phyloP scores from a whole-genome alignment of 345 rosid species.

The Theobroma cacao region DNA sequence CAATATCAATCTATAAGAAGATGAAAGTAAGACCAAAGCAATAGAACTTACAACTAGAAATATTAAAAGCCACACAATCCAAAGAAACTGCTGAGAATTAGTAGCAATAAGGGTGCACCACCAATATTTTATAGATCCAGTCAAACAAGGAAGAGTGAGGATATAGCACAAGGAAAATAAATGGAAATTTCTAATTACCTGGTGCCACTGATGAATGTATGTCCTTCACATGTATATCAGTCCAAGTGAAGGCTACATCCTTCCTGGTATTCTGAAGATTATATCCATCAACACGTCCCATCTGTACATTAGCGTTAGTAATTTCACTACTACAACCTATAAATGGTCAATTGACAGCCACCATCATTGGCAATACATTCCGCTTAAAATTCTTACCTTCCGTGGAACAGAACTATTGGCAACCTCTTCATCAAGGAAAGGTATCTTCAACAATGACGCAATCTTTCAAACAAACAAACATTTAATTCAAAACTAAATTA shows the following conservation, averaged over 20 bases:
- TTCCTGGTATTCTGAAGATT: slow-evolving; percentile 51
- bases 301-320: slow-evolving; percentile 38
- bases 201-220: slow-evolving; percentile 22
- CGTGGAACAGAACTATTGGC: slow-evolving; percentile 66
- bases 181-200: slow-evolving; percentile 28
- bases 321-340: slow-evolving; percentile 7
- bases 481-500: not conserved
- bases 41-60: not conserved
- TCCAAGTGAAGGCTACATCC: slow-evolving; percentile 67
- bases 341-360: not conserved
- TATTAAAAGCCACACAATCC: slow-evolving; percentile 2
- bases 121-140: not conserved
- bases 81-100: not conserved
- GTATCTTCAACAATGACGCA: slow-evolving; percentile 87
- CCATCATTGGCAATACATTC: not conserved
- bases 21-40: not conserved
- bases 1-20: slow-evolving; percentile 8
- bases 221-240: slow-evolving; percentile 58
- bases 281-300: slow-evolving; percentile 68
- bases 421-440: slow-evolving; percentile 72
- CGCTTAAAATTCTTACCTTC: slow-evolving; percentile 45
- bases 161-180: not conserved
- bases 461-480: slow-evolving; percentile 38
- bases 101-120: not conserved
- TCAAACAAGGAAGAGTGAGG: not conserved